Percentiles rank a stretch among this genome's conserved stretches.
Evolutionary conservation across 805 yeast species (phyloP).

Genomic region (Kuraishia molischiana): DNA sequence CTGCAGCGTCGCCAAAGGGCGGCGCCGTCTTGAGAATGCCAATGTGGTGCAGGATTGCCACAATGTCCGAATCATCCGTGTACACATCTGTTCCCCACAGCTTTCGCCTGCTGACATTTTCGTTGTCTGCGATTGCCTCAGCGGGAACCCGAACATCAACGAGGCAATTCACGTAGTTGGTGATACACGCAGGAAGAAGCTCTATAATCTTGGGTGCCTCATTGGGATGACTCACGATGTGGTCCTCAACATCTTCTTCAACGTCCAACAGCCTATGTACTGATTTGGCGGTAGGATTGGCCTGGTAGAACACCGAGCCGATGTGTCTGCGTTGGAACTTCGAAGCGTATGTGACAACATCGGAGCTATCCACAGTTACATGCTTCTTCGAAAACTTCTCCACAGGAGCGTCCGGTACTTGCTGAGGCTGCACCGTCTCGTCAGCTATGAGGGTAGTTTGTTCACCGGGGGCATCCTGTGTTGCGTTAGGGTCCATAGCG

Average conservation of each 20-base stretch:
- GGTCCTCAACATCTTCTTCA: conserved; percentile 11
- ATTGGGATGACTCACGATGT: conserved; percentile 4
- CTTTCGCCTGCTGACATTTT: conserved; percentile 36
- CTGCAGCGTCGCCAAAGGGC: conserved; percentile 18
- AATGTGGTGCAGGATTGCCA: conserved; percentile 64
- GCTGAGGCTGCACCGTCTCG: background rate
- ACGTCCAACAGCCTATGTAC: conserved; percentile 11
- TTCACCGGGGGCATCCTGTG: too few relatives aligned
- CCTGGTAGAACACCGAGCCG: conserved; percentile 50
- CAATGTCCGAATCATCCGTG: conserved; percentile 87
- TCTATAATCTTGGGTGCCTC: conserved; percentile 19
- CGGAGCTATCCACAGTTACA: conserved; percentile 23
- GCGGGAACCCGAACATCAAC: conserved; percentile 50
- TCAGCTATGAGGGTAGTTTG: background rate
- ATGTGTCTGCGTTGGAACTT: conserved; percentile 35
- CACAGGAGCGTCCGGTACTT: background rate
- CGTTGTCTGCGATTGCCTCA: conserved; percentile 26
- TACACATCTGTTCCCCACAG: conserved; percentile 92
- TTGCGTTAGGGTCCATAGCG: too few relatives aligned
- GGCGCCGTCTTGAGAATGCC: conserved; percentile 44
- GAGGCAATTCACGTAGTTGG: conserved; percentile 32
- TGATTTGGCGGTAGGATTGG: conserved; percentile 39
- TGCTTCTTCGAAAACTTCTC: background rate
- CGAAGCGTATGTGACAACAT: conserved; percentile 28
- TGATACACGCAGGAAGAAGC: conserved; percentile 18